These are phyloP conservation scores for Oryza glumipatula DNA, from an alignment of 176 grass and related monocot genomes.

Conservation along the genomic window DNA sequence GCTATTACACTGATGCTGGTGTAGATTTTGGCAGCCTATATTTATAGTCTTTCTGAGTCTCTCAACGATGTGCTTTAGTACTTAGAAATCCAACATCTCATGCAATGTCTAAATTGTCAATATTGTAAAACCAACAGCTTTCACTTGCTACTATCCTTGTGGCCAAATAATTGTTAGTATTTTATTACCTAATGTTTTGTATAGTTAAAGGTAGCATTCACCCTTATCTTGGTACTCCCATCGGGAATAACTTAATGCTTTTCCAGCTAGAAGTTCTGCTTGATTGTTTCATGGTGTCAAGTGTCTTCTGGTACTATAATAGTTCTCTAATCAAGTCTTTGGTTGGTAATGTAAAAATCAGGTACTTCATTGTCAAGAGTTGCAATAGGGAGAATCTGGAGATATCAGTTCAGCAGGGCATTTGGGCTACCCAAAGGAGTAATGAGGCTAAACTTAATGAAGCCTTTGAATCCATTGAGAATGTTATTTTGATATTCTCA, in stretches of 20 bases:
- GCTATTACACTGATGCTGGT: neutral
- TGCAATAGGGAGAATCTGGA: constrained; percentile 97
- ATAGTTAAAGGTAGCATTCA: neutral
- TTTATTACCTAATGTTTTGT: constrained; percentile 21
- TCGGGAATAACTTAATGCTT: neutral
- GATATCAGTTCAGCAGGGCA: constrained; percentile 96
- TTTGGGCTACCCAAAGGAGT: constrained; percentile 98
- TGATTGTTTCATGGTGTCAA: constrained; percentile 17
- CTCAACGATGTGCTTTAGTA: neutral
- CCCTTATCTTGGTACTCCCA: constrained; percentile 1
- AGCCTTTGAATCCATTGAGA: constrained; percentile 96
- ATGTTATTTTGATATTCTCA: constrained; percentile 99
- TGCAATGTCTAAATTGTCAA: neutral
- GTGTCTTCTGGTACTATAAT: constrained; percentile 29
- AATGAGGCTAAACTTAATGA: constrained; percentile 99
- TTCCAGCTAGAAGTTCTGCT: constrained; percentile 25
- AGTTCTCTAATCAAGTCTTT: constrained; percentile 50
- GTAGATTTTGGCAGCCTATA: neutral
- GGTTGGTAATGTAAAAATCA: constrained; percentile 65
- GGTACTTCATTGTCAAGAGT: constrained; percentile 99
- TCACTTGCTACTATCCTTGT: constrained; percentile 4
- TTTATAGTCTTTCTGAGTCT: neutral
- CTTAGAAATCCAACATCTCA: constrained; percentile 4
- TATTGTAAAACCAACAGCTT: neutral
- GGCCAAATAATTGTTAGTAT: constrained; percentile 7